A percentile compares a stretch with the other conserved stretches of the same genome.
phyloP scores from a whole-genome alignment of 2,329 filamentous ascomycete genomes.

The Shiraia bambusicola region DNA sequence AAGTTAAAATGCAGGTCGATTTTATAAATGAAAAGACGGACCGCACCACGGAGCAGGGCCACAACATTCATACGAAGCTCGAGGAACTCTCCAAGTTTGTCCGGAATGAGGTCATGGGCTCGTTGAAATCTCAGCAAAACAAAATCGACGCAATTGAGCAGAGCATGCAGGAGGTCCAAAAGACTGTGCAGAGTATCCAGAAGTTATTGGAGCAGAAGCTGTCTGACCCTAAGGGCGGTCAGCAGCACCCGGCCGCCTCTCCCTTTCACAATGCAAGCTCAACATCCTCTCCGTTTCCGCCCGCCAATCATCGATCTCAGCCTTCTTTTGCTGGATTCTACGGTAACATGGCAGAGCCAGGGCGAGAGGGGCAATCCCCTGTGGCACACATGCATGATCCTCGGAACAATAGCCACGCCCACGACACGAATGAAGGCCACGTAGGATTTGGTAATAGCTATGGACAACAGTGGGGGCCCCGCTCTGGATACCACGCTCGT shows the following conservation, averaged over 20 bases:
- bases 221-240: conserved; percentile 7
- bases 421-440: conserved; percentile 18
- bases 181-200: conserved; percentile 26
- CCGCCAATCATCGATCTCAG: conserved; percentile 23
- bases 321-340: conserved; percentile 23
- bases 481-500: conserved; percentile 14
- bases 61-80: conserved; percentile 26
- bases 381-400: conserved; percentile 15
- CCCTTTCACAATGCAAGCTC: conserved; percentile 5
- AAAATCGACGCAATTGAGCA: conserved; percentile 26
- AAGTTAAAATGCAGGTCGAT: conserved; percentile 28
- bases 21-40: conserved; percentile 26
- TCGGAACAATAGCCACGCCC: conserved; percentile 8
- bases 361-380: conserved; percentile 11
- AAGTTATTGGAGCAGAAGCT: conserved; percentile 23
- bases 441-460: conserved; percentile 16
- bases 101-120: conserved; percentile 27
- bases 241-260: conserved; percentile 3
- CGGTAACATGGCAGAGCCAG: conserved; percentile 12
- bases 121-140: conserved; percentile 26
- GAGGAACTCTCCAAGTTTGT: conserved; percentile 30
- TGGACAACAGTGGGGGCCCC: conserved; percentile 18
- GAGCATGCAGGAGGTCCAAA: conserved; percentile 30
- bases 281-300: conserved; percentile 9
- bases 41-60: conserved; percentile 17